phyloP scores from a whole-genome alignment of 2,329 filamentous ascomycete species.

The Microcera coccophila region DNA sequence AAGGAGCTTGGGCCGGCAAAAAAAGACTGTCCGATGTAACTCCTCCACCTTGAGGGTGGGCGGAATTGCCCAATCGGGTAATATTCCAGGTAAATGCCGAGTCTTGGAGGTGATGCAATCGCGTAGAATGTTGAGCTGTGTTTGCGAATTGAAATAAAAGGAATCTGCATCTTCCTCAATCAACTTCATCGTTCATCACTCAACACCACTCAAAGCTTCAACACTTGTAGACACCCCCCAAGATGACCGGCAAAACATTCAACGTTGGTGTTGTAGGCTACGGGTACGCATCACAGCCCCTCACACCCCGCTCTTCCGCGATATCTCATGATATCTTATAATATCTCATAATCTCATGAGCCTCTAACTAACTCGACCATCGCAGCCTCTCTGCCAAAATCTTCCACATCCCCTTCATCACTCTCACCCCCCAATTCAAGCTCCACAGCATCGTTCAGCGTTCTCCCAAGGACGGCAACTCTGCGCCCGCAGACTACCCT shows the following conservation, averaged over 20 bases:
- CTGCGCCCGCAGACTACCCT: slow-evolving; percentile 66
- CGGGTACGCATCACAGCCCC: slow-evolving; percentile 38
- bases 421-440: slow-evolving; percentile 57
- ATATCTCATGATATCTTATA: background rate
- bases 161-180: too few species aligned
- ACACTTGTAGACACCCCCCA: slow-evolving; percentile 1
- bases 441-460: slow-evolving; percentile 76
- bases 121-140: too few species aligned
- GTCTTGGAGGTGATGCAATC: too few species aligned
- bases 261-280: slow-evolving; percentile 52
- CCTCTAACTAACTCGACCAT: slow-evolving; percentile 5
- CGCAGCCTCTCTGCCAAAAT: slow-evolving; percentile 63
- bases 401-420: slow-evolving; percentile 80
- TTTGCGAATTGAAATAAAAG: too few species aligned
- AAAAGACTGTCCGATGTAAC: too few species aligned
- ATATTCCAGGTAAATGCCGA: too few species aligned
- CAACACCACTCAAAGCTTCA: too few species aligned
- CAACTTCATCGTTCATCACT: too few species aligned
- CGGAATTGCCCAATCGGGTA: too few species aligned
- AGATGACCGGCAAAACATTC: slow-evolving; percentile 39
- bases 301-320: slow-evolving; percentile 8
- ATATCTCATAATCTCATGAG: background rate
- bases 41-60: too few species aligned
- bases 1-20: too few species aligned
- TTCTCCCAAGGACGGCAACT: slow-evolving; percentile 58